These are phyloP conservation scores for Apiospora rasikravindrae DNA, from an alignment of 2,329 filamentous ascomycete genomes.

Conservation along the genomic window DNA sequence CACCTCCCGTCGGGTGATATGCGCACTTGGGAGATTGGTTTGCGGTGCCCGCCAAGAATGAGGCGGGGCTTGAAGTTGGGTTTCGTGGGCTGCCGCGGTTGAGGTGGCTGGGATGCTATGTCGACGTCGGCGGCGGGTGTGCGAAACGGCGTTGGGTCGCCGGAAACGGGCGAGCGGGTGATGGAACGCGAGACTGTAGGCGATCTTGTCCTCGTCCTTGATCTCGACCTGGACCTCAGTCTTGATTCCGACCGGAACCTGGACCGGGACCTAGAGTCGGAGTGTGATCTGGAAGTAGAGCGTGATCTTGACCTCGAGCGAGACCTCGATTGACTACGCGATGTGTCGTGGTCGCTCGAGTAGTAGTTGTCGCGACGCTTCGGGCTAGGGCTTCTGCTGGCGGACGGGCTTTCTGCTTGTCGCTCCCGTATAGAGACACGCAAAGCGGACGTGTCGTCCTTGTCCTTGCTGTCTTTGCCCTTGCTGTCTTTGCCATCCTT, in stretches of 20 bases:
- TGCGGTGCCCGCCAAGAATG: conserved; percentile 76
- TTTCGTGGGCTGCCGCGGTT: conserved; percentile 53
- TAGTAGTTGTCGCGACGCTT: conserved; percentile 33
- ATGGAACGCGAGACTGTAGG: conserved; percentile 26
- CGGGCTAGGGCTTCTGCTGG: conserved; percentile 31
- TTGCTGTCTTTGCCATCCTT: conserved; percentile 21
- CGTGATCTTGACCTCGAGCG: conserved; percentile 31
- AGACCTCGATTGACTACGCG: conserved; percentile 33
- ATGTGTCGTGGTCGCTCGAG: conserved; percentile 37
- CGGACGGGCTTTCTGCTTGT: conserved; percentile 30
- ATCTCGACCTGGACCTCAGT: conserved; percentile 27
- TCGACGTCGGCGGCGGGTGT: conserved; percentile 23
- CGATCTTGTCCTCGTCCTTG: conserved; percentile 28
- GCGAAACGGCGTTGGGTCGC: conserved; percentile 28
- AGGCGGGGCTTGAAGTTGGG: conserved; percentile 74
- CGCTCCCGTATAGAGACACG: conserved; percentile 39
- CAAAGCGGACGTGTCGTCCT: conserved; percentile 27
- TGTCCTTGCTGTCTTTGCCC: conserved; percentile 19
- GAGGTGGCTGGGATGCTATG: conserved; percentile 35
- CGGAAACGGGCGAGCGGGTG: conserved; percentile 28
- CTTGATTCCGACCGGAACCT: conserved; percentile 25
- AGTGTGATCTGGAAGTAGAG: conserved; percentile 28
- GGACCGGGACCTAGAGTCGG: conserved; percentile 25
- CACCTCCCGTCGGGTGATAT: conserved; percentile 90
- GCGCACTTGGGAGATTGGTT: conserved; percentile 81